Evolutionary conservation across 2,329 filamentous ascomycete genomes (phyloP), one percentile per base, ranked within the genome.

Genomic region (Ciborinia camelliae): DNA sequence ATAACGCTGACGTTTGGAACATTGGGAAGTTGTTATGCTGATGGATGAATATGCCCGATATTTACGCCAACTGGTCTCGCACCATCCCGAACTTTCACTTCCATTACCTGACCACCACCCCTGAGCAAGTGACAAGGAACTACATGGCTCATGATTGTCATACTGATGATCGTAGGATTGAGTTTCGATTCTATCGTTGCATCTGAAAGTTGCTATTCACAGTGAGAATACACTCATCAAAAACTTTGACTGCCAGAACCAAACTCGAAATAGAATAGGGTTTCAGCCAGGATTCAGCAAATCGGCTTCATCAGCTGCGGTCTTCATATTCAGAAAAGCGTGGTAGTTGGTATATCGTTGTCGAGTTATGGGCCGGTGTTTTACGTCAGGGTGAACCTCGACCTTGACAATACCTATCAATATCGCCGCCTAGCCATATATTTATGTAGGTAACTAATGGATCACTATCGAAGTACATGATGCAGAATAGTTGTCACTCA

Each of bases 41-140:
- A 0, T 93, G 90, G 90, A 81, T 88, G 80, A 89, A 92, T 76
- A 93, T 93, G 90, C 90, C 90, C 0, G 81, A 86, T 2, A 87
- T 92, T 69, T 93, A 91, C 75, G 84, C 86, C 69, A 90, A 91
- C 72, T 92, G 90, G 89, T 86, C 84, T 1, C 77, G 78, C n/a
- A 84, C 81, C 28, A 79, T 91, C 18, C 82, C 85, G 0, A 82
- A 90, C 71, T 81, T 87, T 67, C 90, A 92, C 75, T 93, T 92
- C 79, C 90, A 92, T 77, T 93, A 93, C 77, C 81, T 93, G 26
- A 93, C 90, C 0, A 93, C 90, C 0, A 91, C 90, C 0, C 90
- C 90, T 0, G 90, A 92, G 76, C 90, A 93, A 75, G 82, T 86
- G 5, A 91, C 90, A 0, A 81, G 90, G 50, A 89, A 87, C 69